Conservation (phyloP, 179 eudicot genomes). For the Vitellaria paradoxa region DNA sequence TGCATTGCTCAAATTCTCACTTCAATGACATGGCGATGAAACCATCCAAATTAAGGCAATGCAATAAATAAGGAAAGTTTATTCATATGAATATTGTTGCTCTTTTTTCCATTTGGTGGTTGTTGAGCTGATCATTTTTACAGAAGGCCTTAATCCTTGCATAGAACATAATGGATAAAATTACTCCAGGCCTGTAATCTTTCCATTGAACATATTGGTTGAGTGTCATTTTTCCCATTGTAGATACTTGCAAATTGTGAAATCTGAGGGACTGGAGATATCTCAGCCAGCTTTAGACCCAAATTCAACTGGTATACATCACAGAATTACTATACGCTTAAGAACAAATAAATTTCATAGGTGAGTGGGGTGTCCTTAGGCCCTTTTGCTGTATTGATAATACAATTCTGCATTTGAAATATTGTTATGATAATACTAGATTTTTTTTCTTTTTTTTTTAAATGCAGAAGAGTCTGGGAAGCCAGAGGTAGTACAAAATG, state of each 20-base stretch:
- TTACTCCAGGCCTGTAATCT: background rate
- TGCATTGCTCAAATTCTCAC: background rate
- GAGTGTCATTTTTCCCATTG: background rate
- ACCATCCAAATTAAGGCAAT: background rate
- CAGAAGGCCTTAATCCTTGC: background rate
- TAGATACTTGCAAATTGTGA: conserved; percentile 79
- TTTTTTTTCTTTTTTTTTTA: background rate
- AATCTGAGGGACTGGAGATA: conserved; percentile 71
- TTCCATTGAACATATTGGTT: background rate
- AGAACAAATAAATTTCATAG: conserved; percentile 56
- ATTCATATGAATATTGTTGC: background rate
- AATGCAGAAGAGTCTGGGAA: conserved; percentile 79
- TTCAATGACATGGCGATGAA: background rate
- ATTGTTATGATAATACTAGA: background rate
- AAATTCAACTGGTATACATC: conserved; percentile 91
- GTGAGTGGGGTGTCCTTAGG: conserved; percentile 26
- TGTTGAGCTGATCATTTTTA: background rate
- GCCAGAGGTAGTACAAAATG: conserved; percentile 67
- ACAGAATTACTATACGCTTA: conserved; percentile 73
- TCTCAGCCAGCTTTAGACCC: conserved; percentile 96
- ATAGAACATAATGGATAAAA: background rate
- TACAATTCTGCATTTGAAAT: background rate
- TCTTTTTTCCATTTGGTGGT: background rate
- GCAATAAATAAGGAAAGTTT: background rate
- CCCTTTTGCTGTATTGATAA: background rate